These are phyloP conservation scores for Tuber calosporum DNA, from an alignment of 495 filamentous ascomycete species.

Conservation along the genomic window DNA sequence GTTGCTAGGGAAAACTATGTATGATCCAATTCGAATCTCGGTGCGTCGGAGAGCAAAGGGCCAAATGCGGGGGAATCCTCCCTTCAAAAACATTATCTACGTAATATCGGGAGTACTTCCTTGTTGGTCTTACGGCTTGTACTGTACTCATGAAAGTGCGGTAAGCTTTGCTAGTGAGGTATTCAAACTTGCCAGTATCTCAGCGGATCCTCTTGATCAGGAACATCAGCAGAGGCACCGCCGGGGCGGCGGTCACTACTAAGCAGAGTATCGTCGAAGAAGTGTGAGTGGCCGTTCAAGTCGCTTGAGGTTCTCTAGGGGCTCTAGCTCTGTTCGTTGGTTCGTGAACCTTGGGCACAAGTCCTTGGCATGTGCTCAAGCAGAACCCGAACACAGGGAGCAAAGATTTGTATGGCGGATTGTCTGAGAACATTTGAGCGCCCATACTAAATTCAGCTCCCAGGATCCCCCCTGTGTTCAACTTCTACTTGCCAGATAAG, in stretches of 20 bases:
- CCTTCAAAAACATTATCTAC: background rate
- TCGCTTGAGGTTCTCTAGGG: background rate
- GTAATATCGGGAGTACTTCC: background rate
- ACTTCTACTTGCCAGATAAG: too few species aligned
- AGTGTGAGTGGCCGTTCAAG: background rate
- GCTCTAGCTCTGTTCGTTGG: background rate
- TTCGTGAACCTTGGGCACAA: background rate
- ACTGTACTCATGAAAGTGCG: too few species aligned
- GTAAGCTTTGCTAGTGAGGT: background rate
- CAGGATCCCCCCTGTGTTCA: too few species aligned
- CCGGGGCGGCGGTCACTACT: background rate
- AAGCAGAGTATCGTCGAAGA: background rate
- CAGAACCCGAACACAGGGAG: too few species aligned
- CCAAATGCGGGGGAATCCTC: background rate
- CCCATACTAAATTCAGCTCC: too few species aligned
- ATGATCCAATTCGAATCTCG: background rate
- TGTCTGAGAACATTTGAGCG: too few species aligned
- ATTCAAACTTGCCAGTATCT: background rate
- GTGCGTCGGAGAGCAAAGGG: background rate
- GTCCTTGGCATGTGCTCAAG: too few species aligned
- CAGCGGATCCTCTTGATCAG: background rate
- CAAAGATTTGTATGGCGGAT: too few species aligned
- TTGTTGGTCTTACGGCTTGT: background rate
- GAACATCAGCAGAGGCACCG: background rate
- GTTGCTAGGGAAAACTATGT: background rate